Evolutionary conservation across 306 rosid species (phyloP).

Genomic region (Pyrus bretschneideri): DNA sequence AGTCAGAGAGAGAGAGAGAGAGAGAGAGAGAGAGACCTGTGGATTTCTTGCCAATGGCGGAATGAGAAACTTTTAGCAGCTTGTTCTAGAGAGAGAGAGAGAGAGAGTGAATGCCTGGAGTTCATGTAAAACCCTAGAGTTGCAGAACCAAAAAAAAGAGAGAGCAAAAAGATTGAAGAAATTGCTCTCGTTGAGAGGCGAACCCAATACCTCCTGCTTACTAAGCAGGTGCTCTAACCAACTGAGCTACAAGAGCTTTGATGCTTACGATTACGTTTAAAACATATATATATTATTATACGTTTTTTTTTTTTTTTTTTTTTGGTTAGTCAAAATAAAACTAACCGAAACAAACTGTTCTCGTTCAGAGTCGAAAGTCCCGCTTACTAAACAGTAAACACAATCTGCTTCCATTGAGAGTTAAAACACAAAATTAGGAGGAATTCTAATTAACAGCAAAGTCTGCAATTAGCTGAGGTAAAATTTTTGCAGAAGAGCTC

Average conservation of each 20-base stretch:
- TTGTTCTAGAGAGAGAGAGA: background rate
- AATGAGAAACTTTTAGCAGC: constrained; percentile 12
- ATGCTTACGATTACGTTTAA: no score
- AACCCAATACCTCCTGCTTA: constrained; percentile 14
- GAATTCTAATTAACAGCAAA: background rate
- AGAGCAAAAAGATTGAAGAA: fast-evolving
- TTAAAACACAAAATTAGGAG: background rate
- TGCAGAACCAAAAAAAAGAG: background rate
- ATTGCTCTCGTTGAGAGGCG: constrained; percentile 1
- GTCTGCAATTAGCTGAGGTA: background rate
- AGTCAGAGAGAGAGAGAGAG: no score
- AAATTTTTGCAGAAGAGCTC: background rate
- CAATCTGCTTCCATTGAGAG: background rate
- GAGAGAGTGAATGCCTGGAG: background rate
- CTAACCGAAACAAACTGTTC: no score
- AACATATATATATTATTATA: no score
- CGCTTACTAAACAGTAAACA: background rate
- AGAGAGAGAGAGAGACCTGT: background rate
- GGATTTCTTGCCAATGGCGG: constrained; percentile 30
- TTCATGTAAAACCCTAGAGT: background rate
- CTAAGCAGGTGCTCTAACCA: constrained; percentile 15
- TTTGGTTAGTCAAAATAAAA: no score
- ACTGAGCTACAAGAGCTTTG: background rate
- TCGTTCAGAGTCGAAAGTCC: no score
- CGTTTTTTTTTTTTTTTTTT: no score